Conservation (phyloP, 2,329 filamentous ascomycete genomes). For the Hypoxylon sp. region DNA sequence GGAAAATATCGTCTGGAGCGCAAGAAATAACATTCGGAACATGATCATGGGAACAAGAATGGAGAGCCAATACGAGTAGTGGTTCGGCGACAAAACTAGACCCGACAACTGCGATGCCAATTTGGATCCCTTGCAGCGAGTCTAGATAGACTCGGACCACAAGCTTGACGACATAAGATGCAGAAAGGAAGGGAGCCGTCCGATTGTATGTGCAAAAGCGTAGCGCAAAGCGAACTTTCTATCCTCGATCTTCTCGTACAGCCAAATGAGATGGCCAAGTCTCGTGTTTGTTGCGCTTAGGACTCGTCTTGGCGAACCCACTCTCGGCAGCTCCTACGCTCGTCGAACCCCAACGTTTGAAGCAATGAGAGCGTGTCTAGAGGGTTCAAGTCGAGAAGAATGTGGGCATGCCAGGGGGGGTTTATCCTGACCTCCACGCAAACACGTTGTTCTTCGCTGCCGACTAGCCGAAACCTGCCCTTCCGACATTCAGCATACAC, state of each 20-base stretch:
- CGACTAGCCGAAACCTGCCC: no score
- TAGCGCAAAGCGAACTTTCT: neutral
- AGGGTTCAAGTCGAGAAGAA: neutral
- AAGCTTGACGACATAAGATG: neutral
- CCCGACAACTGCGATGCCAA: no score
- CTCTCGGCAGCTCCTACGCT: neutral
- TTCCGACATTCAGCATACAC: no score
- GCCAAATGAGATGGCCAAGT: neutral
- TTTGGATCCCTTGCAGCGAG: no score
- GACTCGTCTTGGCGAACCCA: neutral
- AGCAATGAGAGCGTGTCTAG: neutral
- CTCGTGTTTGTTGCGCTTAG: neutral
- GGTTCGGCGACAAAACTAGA: neutral
- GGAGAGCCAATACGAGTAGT: constrained; percentile 41
- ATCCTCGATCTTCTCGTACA: neutral
- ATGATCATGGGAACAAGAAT: constrained; percentile 43
- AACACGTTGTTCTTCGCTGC: no score
- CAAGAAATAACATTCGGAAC: constrained; percentile 47
- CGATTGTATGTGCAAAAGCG: neutral
- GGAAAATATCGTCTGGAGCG: constrained; percentile 49
- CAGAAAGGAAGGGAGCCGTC: neutral
- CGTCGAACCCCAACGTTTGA: neutral
- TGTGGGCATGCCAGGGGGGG: no score
- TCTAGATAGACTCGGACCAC: no score
- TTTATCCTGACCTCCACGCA: no score